Conservation (phyloP, 768 basidiomycete species). For the Tylopilus felleus region DNA sequence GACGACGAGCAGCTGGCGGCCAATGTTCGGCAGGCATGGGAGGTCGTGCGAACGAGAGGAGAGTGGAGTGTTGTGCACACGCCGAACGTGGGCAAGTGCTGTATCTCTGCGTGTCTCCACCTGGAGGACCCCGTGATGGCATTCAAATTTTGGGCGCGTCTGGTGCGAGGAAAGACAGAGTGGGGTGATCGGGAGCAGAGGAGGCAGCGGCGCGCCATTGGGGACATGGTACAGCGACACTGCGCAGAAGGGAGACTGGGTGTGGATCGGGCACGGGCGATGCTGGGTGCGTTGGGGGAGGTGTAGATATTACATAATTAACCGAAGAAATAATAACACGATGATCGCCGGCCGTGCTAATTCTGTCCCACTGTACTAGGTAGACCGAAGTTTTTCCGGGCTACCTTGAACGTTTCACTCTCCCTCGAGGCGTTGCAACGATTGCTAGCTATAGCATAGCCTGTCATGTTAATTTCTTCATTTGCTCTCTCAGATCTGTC, state of each 20-base stretch:
- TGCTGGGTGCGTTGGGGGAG: constrained; percentile 20
- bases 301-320: constrained; percentile 14
- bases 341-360: not conserved
- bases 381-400: not conserved
- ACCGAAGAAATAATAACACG: not conserved
- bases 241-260: constrained; percentile 27
- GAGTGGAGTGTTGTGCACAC: constrained; percentile 38
- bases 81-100: constrained; percentile 48
- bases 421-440: not conserved
- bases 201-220: constrained; percentile 41
- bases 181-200: constrained; percentile 49
- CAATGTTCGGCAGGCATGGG: constrained; percentile 42
- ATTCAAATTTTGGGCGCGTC: constrained; percentile 54
- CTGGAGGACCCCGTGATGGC: constrained; percentile 50
- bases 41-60: constrained; percentile 39
- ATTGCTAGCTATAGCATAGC: not conserved
- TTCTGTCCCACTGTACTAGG: not conserved
- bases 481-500: constrained; percentile 25
- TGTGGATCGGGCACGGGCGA: constrained; percentile 10
- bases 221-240: constrained; percentile 31
- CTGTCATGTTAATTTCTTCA: constrained; percentile 37
- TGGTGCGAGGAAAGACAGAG: constrained; percentile 43
- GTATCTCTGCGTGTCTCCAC: constrained; percentile 48
- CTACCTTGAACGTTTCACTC: too few species aligned
- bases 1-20: constrained; percentile 26